Evolutionary conservation across 139 green algal species (phyloP).

Genomic region (Mychonastes homosphaera): DNA sequence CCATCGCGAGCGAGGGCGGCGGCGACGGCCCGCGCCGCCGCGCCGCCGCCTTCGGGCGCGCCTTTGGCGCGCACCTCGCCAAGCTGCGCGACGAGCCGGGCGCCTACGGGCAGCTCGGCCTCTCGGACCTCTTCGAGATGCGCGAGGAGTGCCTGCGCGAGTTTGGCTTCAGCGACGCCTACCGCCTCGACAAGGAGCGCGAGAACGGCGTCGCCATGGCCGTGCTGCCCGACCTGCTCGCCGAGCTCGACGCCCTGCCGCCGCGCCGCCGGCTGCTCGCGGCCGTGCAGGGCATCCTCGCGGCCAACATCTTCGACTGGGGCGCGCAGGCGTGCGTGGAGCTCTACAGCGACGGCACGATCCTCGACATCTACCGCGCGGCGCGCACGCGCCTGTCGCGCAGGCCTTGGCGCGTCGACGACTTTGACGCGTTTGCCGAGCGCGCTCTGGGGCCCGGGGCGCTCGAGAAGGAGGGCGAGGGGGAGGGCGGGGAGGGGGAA

Average conservation of each 20-base stretch:
- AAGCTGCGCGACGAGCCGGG: slow-evolving; percentile 59
- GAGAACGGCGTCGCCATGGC: slow-evolving; percentile 82
- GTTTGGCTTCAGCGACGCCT: slow-evolving; percentile 91
- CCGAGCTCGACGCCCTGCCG: slow-evolving; percentile 72
- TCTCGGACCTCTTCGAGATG: slow-evolving; percentile 91
- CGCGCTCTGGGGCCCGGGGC: too few relatives aligned
- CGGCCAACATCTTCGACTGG: slow-evolving; percentile 99
- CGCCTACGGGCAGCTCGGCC: slow-evolving; percentile 75
- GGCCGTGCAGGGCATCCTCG: slow-evolving; percentile 57
- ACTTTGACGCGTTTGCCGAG: slow-evolving; percentile 61
- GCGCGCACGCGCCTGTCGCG: slow-evolving; percentile 35
- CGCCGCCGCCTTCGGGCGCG: slow-evolving; percentile 66
- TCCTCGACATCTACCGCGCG: slow-evolving; percentile 81
- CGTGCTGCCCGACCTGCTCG: slow-evolving; percentile 83
- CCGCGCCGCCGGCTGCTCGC: slow-evolving; percentile 52
- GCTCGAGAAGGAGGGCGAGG: too few relatives aligned
- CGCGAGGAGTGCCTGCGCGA: slow-evolving; percentile 94
- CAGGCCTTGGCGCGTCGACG: slow-evolving; percentile 83
- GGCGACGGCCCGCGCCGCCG: slow-evolving; percentile 39
- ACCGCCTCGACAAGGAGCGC: slow-evolving; percentile 65
- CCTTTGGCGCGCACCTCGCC: slow-evolving; percentile 68
- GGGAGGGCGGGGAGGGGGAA: too few relatives aligned
- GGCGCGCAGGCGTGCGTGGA: slow-evolving; percentile 75
- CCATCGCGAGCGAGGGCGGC: slow-evolving; percentile 42
- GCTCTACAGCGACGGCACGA: slow-evolving; percentile 78